Evolutionary conservation across 2,329 filamentous ascomycete species (phyloP).

Genomic region (Alternaria conjuncta): DNA sequence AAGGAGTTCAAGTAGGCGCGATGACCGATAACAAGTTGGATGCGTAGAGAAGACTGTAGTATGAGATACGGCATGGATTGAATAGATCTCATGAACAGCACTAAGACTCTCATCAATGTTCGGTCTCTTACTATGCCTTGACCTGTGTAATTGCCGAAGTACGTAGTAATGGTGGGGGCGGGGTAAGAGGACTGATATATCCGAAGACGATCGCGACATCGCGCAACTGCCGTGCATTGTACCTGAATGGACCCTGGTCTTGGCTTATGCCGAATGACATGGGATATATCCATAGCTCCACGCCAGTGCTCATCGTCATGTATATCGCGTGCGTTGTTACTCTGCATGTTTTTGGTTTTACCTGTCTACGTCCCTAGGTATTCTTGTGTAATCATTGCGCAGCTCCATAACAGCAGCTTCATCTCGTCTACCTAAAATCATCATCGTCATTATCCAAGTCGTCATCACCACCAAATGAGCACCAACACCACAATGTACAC

Average conservation of each 20-base stretch:
- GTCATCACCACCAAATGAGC: background rate
- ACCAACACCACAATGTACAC: background rate
- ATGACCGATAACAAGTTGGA: background rate
- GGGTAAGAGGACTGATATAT: background rate
- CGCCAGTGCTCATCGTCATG: background rate
- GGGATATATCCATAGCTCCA: background rate
- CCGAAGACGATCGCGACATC: background rate
- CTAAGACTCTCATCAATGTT: background rate
- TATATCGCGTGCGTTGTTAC: background rate
- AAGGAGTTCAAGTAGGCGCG: slow-evolving; percentile 66
- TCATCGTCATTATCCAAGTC: background rate
- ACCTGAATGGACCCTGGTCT: slow-evolving; percentile 11
- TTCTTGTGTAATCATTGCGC: background rate
- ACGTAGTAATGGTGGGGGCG: background rate
- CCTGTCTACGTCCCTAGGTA: background rate
- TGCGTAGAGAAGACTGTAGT: background rate
- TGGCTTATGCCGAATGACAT: slow-evolving; percentile 9
- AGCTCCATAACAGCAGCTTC: background rate
- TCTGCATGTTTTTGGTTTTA: background rate
- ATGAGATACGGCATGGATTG: background rate
- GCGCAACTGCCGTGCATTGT: slow-evolving; percentile 12
- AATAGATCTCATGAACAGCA: background rate
- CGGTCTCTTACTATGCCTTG: background rate
- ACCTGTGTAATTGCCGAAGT: background rate
- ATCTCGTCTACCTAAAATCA: background rate